Evolutionary conservation across 306 rosid species (phyloP), one percentile per base, ranked within the genome.

Genomic region (Pterocarpus santalinus): DNA sequence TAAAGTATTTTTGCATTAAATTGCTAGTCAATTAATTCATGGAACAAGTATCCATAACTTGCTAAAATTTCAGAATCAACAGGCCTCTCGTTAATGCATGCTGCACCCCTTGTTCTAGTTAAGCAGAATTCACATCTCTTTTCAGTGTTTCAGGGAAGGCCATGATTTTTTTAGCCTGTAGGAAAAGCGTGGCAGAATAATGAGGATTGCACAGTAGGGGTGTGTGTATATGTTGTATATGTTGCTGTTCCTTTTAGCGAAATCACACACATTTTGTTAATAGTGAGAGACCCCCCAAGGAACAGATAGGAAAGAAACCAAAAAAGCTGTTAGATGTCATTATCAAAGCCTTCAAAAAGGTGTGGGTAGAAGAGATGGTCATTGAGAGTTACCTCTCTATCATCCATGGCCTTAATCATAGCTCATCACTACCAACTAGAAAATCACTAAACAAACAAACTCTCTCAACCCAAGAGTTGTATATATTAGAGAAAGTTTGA

Each of bases 271-370:
- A 83, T 70, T 80, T 86, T 43, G 9, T 43, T 43, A 43, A 4
- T 43, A 43, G 8, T 43, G 47, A 43, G 87, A 81, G 86, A 77
- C 78, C 14, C 63, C 17, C 53, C 53, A 43, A 55, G 60, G 79
- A 73, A 75, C 65, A 58, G 17, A 69, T 15, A 79, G 77, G 53
- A 79, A 77, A 53, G 64, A 80, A 83, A 70, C 46, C 76, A 39
- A 79, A 83, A 88, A 92, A 80, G 87, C 86, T 83, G 90, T 85
- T 90, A 72, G 82, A 86, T 89, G 91, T 90, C 92, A 90, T 86
- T 87, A 83, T 90, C 92, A 86, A 71, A 66, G 88, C 65, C 84
- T 86, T 89, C 68, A 78, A 92, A 91, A 88, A 81, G 83, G 70
- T 63, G 84, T 87, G 88, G 87, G 84, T 71, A 82, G 76, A 83